Base-by-base conservation (phyloP, 2,329 filamentous ascomycete genomes). In the Ophiobolus disseminans region DNA sequence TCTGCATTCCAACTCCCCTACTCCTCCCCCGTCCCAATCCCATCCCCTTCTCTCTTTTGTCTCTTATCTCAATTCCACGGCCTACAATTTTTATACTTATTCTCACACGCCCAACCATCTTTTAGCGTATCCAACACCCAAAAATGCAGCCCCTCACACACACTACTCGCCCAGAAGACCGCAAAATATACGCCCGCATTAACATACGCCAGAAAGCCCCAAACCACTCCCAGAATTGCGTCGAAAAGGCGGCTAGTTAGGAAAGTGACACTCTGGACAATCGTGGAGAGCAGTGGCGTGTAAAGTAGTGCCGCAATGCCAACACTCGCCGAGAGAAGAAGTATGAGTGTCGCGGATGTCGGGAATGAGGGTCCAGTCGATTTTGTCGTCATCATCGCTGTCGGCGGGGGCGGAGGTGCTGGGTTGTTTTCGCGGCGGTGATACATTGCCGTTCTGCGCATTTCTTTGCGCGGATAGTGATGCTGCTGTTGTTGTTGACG, bases 241-340 rank as follows among this genome's bases (percentile, higher is more conserved):
- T 11, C 19, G 7, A 26, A 5, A 5, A 13, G 13, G 17, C 6
- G 3, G 22, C 25, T 26, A 54, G 3, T 54, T 50, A 4, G 48
- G 51, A 9, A 47, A 16, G 11, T 16, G 14, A 35, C 51, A 51
- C 4, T 48, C 51, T 2, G 5, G 8, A 37, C 44, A 55, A 16
- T 46, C 30, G 1, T 35, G 22, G 20, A 11, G 10, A 19, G 10
- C 14, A 14, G 16, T 8, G n/a, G 11, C 19, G 7, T 20, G 30
- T 16, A 55, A 16, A 5, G 48, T 8, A 19, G 31, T n/a, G 14
- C 21, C 22, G 41, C 51, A 55, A 19, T 41, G 21, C 51, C 48
- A 55, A 30, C 51, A 55, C 19, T 48, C 32, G 6, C 40, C 19
- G 5, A 40, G 34, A 10, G 26, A 2, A 10, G 17, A 9, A 25